Base-by-base conservation (phyloP, 371 early-diverging fungal species). In the Mortierella sp. region DNA sequence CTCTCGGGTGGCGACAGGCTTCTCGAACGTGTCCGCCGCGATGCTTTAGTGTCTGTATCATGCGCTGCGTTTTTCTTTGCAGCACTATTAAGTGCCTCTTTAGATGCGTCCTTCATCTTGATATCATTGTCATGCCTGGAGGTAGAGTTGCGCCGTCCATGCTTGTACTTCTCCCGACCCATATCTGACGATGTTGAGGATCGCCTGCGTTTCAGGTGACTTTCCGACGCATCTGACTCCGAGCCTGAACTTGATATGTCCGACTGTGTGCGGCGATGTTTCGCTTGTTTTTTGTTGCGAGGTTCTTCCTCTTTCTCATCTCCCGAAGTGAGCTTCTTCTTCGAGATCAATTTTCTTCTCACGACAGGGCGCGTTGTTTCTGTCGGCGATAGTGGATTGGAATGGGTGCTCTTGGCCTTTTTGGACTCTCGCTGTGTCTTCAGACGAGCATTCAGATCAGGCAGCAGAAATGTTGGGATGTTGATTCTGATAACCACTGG, bases 401-500 rank as follows among this genome's bases (percentile, higher is more conserved):
- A 34, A 34, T 10, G 10, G 10, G 34, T 34, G 2, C 9, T 24
- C 58, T 46, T 28, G 49, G 51, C 18, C 16, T 27, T 10, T n/a
- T 24, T 23, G 12, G 48, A 3, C 18, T 23, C 27, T 16, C 7
- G 24, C 31, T 49, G 18, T 4, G 42, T n/a, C 30, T 42, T 42
- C 28, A 49, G 56, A 19, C 28, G 38, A 7, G 50, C 16, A 9
- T 49, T 50, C 18, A 55, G 43, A n/a, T 41, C 30, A 6, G 64
- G 43, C 19, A 63, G 41, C 10, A 63, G 56, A 19, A 42, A 56
- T 12, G 55, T 42, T 1, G 67, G 67, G 18, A 67, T 60, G 16
- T 51, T 54, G 42, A 67, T 67, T 23, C 42, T 60, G 26, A 67
- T 52, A 10, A 67, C 54, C 5, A 38, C 31, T 2, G 67, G 61